Evolutionary conservation across 768 basidiomycete genomes (phyloP).

Genomic region (Russula sp.): DNA sequence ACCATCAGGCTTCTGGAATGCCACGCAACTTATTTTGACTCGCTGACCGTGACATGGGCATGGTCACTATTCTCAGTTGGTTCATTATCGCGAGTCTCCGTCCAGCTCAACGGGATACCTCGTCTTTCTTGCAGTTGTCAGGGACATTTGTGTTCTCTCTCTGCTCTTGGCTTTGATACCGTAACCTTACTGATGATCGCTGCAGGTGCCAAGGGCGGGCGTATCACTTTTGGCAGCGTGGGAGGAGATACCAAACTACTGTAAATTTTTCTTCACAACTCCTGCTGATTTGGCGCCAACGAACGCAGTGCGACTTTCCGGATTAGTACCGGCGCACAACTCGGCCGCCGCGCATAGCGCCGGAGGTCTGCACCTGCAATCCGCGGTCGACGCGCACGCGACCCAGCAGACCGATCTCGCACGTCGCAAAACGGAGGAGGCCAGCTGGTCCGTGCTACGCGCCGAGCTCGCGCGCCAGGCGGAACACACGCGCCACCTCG

Average conservation of each 20-base stretch:
- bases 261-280: too few relatives aligned
- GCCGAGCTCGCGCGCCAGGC: too few relatives aligned
- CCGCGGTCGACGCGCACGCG: too few relatives aligned
- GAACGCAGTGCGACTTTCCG: conserved; percentile 83
- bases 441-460: too few relatives aligned
- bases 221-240: conserved; percentile 92
- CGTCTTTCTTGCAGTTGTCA: conserved; percentile 53
- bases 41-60: conserved; percentile 77
- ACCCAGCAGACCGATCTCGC: too few relatives aligned
- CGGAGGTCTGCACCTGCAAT: too few relatives aligned
- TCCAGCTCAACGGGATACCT: not conserved
- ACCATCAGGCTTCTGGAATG: conserved; percentile 75
- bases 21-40: conserved; percentile 92
- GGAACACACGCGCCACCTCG: too few relatives aligned
- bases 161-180: conserved; percentile 85
- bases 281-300: not conserved
- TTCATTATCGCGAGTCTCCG: conserved; percentile 63
- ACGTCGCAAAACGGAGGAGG: too few relatives aligned
- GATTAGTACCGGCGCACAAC: too few relatives aligned
- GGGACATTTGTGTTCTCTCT: conserved; percentile 93
- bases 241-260: conserved; percentile 97
- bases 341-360: too few relatives aligned
- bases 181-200: conserved; percentile 42
- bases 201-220: conserved; percentile 68
- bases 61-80: conserved; percentile 91